Conservation (phyloP, 2,329 filamentous ascomycete genomes). For the Boeremia lycopersici region DNA sequence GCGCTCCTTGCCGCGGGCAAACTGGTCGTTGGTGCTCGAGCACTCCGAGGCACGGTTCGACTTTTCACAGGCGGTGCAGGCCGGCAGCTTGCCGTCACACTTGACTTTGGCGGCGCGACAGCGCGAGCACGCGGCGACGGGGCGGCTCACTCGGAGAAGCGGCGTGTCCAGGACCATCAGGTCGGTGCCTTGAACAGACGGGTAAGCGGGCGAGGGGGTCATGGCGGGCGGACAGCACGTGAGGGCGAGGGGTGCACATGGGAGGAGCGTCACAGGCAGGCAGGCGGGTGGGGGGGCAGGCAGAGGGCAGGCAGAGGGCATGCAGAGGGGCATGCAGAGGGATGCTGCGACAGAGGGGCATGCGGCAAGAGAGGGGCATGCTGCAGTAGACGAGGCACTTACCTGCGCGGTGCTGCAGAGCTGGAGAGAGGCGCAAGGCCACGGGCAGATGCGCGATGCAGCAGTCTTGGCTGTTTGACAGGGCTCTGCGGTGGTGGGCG, state of each 20-base stretch:
- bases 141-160: conserved; percentile 74
- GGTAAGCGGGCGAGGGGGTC: conserved; percentile 2
- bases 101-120: conserved; percentile 94
- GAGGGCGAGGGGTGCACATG: neutral
- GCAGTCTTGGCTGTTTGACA: neutral
- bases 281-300: no score
- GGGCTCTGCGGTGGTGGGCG: conserved; percentile 26
- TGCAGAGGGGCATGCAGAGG: conserved; percentile 11
- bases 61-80: conserved; percentile 93
- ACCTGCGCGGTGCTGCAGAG: conserved; percentile 22
- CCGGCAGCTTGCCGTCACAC: conserved; percentile 95
- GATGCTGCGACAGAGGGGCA: conserved; percentile 9
- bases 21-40: conserved; percentile 93
- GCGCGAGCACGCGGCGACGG: conserved; percentile 79
- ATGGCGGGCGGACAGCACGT: neutral
- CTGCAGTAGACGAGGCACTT: conserved; percentile 23
- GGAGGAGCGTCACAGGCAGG: neutral
- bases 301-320: neutral
- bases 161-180: conserved; percentile 60
- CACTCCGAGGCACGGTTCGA: conserved; percentile 85
- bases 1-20: conserved; percentile 91
- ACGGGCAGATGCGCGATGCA: conserved; percentile 17
- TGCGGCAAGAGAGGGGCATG: conserved; percentile 10
- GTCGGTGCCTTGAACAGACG: conserved; percentile 10
- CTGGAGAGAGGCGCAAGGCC: conserved; percentile 24